These are phyloP conservation scores for Tetrapyrgos nigripes DNA, from an alignment of 1,284 basidiomycete genomes.

Conservation along the genomic window DNA sequence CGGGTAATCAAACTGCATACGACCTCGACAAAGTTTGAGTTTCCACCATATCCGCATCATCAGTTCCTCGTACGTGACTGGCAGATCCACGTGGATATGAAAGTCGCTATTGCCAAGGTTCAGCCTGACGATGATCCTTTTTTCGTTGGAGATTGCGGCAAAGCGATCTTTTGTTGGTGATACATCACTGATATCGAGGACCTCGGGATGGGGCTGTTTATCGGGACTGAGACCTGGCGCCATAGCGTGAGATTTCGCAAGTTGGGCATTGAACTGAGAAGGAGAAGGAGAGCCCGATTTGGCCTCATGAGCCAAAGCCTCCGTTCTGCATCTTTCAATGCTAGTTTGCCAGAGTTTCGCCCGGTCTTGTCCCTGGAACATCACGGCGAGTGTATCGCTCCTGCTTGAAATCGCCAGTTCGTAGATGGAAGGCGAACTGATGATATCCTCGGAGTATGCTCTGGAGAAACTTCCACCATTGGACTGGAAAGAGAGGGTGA, in stretches of 20 bases:
- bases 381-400: neutral
- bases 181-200: too few species aligned
- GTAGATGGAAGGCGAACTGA: neutral
- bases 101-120: constrained; percentile 8
- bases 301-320: neutral
- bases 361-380: neutral
- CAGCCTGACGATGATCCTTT: constrained; percentile 9
- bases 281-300: neutral
- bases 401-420: neutral
- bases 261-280: too few species aligned
- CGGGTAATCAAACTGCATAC: neutral
- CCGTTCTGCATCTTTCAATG: neutral
- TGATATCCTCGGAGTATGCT: neutral
- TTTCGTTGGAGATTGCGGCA: neutral
- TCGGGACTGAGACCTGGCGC: too few species aligned
- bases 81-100: constrained; percentile 5
- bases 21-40: constrained; percentile 6
- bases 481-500: neutral
- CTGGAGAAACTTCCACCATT: neutral
- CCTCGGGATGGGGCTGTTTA: too few species aligned
- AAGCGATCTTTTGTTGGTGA: too few species aligned
- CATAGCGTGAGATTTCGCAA: too few species aligned
- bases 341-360: neutral
- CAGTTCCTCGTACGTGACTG: constrained; percentile 12
- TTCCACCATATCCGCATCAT: constrained; percentile 15